A percentile compares a stretch with the other conserved stretches of the same genome.
These are phyloP conservation scores for Daldinia vernicosa DNA, from an alignment of 495 filamentous ascomycete species.

Conservation along the genomic window DNA sequence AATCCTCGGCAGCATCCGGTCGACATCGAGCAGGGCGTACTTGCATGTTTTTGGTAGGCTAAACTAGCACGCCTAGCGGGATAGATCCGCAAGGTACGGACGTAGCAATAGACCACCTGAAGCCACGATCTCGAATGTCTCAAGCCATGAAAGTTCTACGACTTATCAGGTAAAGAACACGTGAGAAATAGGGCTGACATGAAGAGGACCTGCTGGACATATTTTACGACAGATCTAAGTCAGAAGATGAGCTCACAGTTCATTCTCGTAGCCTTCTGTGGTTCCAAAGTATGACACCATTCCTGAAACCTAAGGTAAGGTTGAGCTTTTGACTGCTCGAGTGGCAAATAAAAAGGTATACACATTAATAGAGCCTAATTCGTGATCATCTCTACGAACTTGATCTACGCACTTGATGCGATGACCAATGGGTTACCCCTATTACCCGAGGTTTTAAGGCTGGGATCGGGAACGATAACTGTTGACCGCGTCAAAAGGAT, in stretches of 20 bases:
- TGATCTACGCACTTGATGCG: constrained; percentile 5
- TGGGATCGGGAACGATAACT: constrained; percentile 32
- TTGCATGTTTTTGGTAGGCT: constrained; percentile 30
- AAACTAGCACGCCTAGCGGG: constrained; percentile 29
- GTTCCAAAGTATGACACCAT: not conserved
- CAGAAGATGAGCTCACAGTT: constrained; percentile 2
- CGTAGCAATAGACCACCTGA: constrained; percentile 44
- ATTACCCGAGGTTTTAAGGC: constrained; percentile 38
- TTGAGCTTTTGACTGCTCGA: not conserved
- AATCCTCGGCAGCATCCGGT: constrained; percentile 43
- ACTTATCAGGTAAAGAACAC: constrained; percentile 19
- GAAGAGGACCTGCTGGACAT: constrained; percentile 4
- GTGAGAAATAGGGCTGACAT: constrained; percentile 23
- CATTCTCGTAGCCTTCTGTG: not conserved
- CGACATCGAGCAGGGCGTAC: constrained; percentile 33
- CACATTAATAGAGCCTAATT: constrained; percentile 7
- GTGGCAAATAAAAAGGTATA: constrained; percentile 8
- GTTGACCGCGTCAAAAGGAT: constrained; percentile 14
- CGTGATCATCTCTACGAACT: constrained; percentile 18
- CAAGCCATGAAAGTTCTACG: constrained; percentile 22
- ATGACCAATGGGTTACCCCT: constrained; percentile 31
- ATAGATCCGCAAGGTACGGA: constrained; percentile 46
- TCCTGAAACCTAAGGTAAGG: not conserved
- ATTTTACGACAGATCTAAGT: not conserved
- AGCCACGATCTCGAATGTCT: constrained; percentile 46